phyloP scores from a whole-genome alignment of 169 alveolate species.

The Cryptosporidium meleagridis region DNA sequence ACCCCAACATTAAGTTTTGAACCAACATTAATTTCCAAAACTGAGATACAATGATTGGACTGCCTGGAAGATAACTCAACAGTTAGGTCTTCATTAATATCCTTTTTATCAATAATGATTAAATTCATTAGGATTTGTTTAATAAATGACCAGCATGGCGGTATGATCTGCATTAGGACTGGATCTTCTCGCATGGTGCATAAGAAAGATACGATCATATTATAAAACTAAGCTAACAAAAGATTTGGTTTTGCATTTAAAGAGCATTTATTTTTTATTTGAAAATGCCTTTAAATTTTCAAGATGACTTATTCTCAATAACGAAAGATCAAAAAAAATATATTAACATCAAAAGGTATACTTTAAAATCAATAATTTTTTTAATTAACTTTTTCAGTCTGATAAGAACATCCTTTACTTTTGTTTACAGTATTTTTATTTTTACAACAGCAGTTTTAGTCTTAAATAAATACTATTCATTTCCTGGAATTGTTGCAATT shows the following conservation, averaged over 20 bases:
- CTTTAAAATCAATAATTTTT: not conserved
- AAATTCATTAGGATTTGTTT: slow-evolving; percentile 5
- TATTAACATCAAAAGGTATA: slow-evolving; percentile 24
- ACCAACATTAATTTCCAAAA: slow-evolving; percentile 38
- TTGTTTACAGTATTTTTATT: slow-evolving; percentile 39
- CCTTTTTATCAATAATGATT: slow-evolving; percentile 40
- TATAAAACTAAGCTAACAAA: not conserved
- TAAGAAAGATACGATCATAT: not conserved
- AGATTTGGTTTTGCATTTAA: not conserved
- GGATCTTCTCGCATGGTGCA: not conserved
- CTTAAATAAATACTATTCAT: slow-evolving; percentile 15
- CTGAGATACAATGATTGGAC: slow-evolving; percentile 63
- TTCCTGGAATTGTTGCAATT: slow-evolving; percentile 36
- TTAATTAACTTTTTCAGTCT: not conserved
- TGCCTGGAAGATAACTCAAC: slow-evolving; percentile 40
- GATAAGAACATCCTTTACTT: slow-evolving; percentile 16
- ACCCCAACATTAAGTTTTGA: slow-evolving; percentile 67
- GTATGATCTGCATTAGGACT: not conserved
- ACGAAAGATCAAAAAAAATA: slow-evolving; percentile 13
- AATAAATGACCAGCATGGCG: not conserved
- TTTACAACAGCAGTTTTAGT: slow-evolving; percentile 39
- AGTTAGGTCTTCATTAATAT: slow-evolving; percentile 48
- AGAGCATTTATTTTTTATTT: not conserved
- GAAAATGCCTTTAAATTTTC: not conserved
- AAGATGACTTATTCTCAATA: slow-evolving; percentile 15